A percentile compares a stretch with the other conserved stretches of the same genome.
Evolutionary conservation across 306 rosid species (phyloP).

Genomic region (Oxytropis ochrocephala): DNA sequence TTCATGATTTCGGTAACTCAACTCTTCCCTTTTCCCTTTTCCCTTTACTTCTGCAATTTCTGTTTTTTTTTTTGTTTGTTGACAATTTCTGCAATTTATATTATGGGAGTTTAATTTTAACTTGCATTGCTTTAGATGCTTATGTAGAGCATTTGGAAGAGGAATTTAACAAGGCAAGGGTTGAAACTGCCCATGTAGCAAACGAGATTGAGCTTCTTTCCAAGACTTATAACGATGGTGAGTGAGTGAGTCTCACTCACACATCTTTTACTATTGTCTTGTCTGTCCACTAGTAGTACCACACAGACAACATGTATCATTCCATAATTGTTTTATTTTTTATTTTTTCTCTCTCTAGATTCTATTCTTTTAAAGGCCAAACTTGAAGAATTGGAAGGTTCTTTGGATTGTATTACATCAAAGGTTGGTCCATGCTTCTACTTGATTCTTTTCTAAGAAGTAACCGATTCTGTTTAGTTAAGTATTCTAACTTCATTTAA

Average conservation of each 20-base stretch:
- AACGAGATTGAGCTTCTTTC: slow-evolving; percentile 49
- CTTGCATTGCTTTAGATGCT: slow-evolving; percentile 34
- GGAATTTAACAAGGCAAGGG: slow-evolving; percentile 43
- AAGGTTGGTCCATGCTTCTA: slow-evolving; percentile 41
- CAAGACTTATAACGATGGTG: slow-evolving; percentile 42
- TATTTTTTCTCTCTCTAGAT: slow-evolving; percentile 38
- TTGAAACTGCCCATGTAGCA: slow-evolving; percentile 33
- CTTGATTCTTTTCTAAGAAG: background rate
- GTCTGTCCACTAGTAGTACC: background rate
- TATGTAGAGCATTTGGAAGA: slow-evolving; percentile 46
- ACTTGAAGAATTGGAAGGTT: slow-evolving; percentile 48
- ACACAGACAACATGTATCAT: background rate
- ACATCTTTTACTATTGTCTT: background rate
- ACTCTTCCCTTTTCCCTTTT: background rate
- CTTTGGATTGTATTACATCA: slow-evolving; percentile 37
- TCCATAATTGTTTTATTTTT: background rate
- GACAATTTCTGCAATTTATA: too few species aligned
- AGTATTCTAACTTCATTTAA: background rate
- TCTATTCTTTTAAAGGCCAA: slow-evolving; percentile 36
- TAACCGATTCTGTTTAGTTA: background rate
- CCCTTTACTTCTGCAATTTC: background rate
- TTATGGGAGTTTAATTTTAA: background rate
- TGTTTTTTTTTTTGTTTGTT: too few species aligned
- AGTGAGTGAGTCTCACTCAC: slow-evolving; percentile 9
- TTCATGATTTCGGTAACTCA: slow-evolving; percentile 40